These are phyloP conservation scores for Amanita muscaria DNA, from an alignment of 768 basidiomycete species.

Conservation along the genomic window DNA sequence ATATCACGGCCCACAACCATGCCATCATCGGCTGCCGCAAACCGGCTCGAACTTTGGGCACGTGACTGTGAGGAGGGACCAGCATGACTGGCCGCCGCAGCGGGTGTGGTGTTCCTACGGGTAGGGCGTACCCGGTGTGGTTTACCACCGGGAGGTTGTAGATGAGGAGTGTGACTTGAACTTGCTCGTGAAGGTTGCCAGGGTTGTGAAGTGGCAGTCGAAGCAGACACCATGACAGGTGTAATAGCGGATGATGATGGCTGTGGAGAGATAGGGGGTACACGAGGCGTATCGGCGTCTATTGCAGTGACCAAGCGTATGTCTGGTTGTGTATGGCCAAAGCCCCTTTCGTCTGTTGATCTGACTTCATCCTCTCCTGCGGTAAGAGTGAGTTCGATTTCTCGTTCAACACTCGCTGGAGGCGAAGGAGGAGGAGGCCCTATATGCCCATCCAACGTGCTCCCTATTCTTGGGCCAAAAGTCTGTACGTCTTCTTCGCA, in stretches of 20 bases:
- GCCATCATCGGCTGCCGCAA: constrained; percentile 26
- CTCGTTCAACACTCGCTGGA: constrained; percentile 24
- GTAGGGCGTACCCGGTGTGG: constrained; percentile 27
- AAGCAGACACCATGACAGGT: constrained; percentile 11
- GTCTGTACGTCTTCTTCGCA: neutral
- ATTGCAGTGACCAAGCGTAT: neutral
- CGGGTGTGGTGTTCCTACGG: constrained; percentile 64
- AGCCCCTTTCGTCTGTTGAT: neutral
- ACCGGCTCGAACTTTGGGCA: neutral
- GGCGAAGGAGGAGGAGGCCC: constrained; percentile 53
- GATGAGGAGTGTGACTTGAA: constrained; percentile 44
- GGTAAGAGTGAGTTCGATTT: constrained; percentile 12
- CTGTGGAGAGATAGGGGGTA: neutral
- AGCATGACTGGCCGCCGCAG: constrained; percentile 20
- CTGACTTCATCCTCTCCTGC: neutral
- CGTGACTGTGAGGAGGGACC: constrained; percentile 17
- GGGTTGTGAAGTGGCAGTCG: constrained; percentile 16
- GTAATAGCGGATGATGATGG: neutral
- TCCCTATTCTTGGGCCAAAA: neutral
- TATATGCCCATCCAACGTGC: constrained; percentile 13
- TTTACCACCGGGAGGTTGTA: constrained; percentile 12
- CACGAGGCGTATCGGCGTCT: neutral
- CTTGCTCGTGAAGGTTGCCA: constrained; percentile 23
- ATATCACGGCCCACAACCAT: constrained; percentile 14
- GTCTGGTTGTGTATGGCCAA: neutral